These are phyloP conservation scores for Beauveria sp. DNA, from an alignment of 2,329 filamentous ascomycete genomes.

Conservation along the genomic window DNA sequence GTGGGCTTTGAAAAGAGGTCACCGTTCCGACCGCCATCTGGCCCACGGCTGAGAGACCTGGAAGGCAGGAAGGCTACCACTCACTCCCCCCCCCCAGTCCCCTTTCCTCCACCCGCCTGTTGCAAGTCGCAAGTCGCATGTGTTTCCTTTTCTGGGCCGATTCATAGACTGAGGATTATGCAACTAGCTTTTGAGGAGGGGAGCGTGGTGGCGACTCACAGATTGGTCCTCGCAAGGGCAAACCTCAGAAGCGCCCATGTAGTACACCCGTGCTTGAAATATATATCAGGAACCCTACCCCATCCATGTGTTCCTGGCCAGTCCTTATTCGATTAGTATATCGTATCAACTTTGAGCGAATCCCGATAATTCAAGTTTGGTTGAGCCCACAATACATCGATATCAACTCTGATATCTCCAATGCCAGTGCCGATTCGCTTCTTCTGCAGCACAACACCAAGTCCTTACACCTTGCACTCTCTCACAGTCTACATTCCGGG, in stretches of 20 bases:
- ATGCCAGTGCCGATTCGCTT: background rate
- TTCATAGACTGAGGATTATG: background rate
- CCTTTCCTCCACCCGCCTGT: background rate
- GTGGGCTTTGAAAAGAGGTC: background rate
- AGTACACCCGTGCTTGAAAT: background rate
- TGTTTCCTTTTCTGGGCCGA: background rate
- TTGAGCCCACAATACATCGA: background rate
- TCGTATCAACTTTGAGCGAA: background rate
- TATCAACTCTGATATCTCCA: background rate
- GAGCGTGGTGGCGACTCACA: background rate
- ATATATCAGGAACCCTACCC: constrained; percentile 7
- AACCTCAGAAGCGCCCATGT: background rate
- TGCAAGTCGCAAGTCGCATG: background rate
- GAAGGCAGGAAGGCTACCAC: background rate
- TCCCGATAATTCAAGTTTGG: background rate
- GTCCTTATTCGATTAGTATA: background rate
- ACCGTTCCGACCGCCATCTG: background rate
- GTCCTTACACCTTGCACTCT: background rate
- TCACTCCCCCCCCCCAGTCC: background rate
- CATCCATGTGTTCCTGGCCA: background rate
- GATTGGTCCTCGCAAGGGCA: background rate
- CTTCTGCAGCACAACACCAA: background rate
- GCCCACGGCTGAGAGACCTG: background rate
- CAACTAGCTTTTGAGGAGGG: background rate
- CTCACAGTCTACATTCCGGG: too few relatives aligned